phyloP scores from a whole-genome alignment of 2,329 filamentous ascomycete species.

The Apiospora hydei region DNA sequence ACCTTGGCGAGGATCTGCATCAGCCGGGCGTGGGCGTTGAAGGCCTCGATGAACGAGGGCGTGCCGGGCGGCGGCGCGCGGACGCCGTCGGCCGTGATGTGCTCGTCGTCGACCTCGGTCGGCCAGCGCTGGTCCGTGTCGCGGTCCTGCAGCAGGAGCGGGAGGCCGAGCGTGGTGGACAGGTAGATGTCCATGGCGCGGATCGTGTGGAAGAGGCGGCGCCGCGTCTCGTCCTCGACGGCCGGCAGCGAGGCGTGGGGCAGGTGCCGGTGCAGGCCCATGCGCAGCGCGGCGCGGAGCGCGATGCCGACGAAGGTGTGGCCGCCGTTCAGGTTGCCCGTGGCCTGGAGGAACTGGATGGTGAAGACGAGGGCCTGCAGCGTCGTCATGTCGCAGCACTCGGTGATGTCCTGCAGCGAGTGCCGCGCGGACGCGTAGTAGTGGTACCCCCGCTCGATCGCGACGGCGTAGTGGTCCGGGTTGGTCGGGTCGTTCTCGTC shows the following conservation, averaged over 20 bases:
- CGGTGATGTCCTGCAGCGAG: constrained; percentile 67
- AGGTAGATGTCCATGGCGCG: constrained; percentile 73
- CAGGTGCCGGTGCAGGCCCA: constrained; percentile 76
- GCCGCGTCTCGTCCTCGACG: constrained; percentile 66
- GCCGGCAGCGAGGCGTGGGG: constrained; percentile 65
- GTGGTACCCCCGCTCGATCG: constrained; percentile 69
- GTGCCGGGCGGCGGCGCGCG: constrained; percentile 58
- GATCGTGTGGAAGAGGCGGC: constrained; percentile 69
- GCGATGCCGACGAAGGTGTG: constrained; percentile 81
- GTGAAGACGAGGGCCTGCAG: constrained; percentile 78
- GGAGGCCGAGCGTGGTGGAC: constrained; percentile 68
- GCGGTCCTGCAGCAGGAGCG: constrained; percentile 63
- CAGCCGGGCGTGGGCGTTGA: constrained; percentile 66
- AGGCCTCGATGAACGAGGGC: constrained; percentile 64
- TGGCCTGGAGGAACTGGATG: constrained; percentile 78
- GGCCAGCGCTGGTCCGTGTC: constrained; percentile 70
- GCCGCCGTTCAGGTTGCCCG: constrained; percentile 76
- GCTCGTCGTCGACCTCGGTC: constrained; percentile 69
- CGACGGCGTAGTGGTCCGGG: constrained; percentile 55
- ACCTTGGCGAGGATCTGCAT: constrained; percentile 67
- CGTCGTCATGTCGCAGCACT: constrained; percentile 73
- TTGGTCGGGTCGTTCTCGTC: constrained; percentile 62
- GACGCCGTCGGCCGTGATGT: constrained; percentile 63
- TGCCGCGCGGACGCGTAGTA: constrained; percentile 72
- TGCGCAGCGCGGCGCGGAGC: constrained; percentile 71